Evolutionary conservation across 2,329 filamentous ascomycete genomes (phyloP).

Genomic region (Fusarium devonianum): DNA sequence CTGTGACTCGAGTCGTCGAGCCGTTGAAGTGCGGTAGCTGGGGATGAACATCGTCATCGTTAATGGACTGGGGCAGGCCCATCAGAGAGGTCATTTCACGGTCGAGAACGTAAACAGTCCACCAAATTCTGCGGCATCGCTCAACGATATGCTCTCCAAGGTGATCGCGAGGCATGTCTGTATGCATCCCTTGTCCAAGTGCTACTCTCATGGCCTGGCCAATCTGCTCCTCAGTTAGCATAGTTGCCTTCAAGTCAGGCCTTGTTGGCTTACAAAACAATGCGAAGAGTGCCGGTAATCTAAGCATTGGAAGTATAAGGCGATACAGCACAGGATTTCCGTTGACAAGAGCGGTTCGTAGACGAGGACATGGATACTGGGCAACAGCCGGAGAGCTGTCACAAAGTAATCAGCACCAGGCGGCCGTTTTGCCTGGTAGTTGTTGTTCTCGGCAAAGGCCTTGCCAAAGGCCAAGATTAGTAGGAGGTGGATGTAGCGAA

Average conservation of each 20-base stretch:
- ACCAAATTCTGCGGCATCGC: constrained; percentile 59
- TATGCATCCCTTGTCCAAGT: constrained; percentile 59
- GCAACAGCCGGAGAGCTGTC: constrained; percentile 53
- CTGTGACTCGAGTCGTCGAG: constrained; percentile 36
- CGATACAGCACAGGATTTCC: constrained; percentile 59
- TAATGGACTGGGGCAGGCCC: constrained; percentile 58
- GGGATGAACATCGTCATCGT: constrained; percentile 59
- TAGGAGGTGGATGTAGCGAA: constrained; percentile 63
- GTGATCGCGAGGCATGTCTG: constrained; percentile 55
- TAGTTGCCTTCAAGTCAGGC: not conserved
- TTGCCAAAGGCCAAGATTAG: constrained; percentile 64
- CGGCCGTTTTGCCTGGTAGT: constrained; percentile 47
- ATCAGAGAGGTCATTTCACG: constrained; percentile 62
- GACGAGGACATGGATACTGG: constrained; percentile 50
- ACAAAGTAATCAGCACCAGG: constrained; percentile 57
- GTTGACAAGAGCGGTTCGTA: constrained; percentile 54
- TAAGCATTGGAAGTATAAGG: constrained; percentile 60
- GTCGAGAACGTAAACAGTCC: constrained; percentile 62
- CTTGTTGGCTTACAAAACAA: constrained; percentile 48
- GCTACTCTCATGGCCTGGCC: constrained; percentile 60
- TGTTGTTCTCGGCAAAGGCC: constrained; percentile 53
- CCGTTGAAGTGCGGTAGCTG: constrained; percentile 45
- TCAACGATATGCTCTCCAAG: constrained; percentile 52
- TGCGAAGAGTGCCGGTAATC: constrained; percentile 57
- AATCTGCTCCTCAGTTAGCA: constrained; percentile 45